These are phyloP conservation scores for Coprinellus micaceus DNA, from an alignment of 768 basidiomycete genomes.

Conservation along the genomic window DNA sequence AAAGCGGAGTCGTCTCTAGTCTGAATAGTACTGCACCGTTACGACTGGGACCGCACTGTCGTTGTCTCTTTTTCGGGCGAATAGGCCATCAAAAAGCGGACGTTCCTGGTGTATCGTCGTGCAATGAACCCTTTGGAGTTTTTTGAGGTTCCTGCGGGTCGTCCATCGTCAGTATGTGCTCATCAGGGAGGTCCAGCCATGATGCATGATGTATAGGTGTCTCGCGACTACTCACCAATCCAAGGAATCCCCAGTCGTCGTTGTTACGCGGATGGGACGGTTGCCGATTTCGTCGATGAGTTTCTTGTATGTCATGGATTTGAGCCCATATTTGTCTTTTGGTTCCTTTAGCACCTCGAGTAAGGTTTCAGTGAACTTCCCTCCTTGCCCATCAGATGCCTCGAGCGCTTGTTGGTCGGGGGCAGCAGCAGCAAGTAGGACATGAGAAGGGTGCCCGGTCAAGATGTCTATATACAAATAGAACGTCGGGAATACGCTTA, in stretches of 20 bases:
- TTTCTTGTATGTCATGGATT: neutral
- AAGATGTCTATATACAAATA: neutral
- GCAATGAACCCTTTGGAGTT: neutral
- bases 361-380: neutral
- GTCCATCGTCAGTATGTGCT: neutral
- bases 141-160: too few species aligned
- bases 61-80: neutral
- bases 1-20: too few species aligned
- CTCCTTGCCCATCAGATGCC: neutral
- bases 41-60: neutral
- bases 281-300: neutral
- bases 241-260: too few species aligned
- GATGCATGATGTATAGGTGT: neutral
- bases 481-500: too few species aligned
- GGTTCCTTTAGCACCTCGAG: neutral
- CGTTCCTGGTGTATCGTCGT: neutral
- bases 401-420: neutral
- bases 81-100: neutral
- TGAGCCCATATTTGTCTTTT: neutral
- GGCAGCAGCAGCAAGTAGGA: neutral
- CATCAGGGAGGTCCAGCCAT: neutral
- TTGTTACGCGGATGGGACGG: too few species aligned
- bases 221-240: neutral
- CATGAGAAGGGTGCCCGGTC: neutral
- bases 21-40: neutral